Percentiles rank a stretch among this genome's conserved stretches.
phyloP scores from a whole-genome alignment of 2,329 filamentous ascomycete genomes.

The Ascochyta rabiei region DNA sequence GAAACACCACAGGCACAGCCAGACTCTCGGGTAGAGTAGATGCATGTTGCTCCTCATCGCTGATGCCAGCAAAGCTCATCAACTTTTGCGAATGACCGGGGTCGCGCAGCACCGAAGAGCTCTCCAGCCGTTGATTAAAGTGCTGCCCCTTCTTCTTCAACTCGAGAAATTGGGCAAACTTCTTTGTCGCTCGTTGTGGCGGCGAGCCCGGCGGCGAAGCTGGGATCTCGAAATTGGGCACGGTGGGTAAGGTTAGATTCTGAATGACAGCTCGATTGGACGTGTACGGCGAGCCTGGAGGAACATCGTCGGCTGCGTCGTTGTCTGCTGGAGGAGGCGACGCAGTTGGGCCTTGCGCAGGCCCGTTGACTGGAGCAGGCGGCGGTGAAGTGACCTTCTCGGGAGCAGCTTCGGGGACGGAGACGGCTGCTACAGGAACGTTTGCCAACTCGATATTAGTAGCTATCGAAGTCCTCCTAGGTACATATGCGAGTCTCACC shows the following conservation, averaged over 20 bases:
- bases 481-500: slow-evolving; percentile 46
- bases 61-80: slow-evolving; percentile 69
- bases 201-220: slow-evolving; percentile 68
- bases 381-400: slow-evolving; percentile 14
- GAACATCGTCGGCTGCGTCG: slow-evolving; percentile 22
- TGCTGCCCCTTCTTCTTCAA: slow-evolving; percentile 79
- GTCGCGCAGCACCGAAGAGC: slow-evolving; percentile 71
- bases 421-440: slow-evolving; percentile 23
- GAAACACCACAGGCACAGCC: slow-evolving; percentile 50
- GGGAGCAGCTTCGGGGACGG: slow-evolving; percentile 14
- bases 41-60: slow-evolving; percentile 65
- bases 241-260: slow-evolving; percentile 73
- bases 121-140: slow-evolving; percentile 76
- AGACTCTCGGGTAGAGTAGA: slow-evolving; percentile 58
- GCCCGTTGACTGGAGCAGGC: slow-evolving; percentile 29
- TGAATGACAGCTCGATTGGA: slow-evolving; percentile 68
- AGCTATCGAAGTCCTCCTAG: slow-evolving; percentile 50
- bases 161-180: slow-evolving; percentile 74
- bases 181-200: slow-evolving; percentile 60
- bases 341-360: slow-evolving; percentile 36
- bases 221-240: slow-evolving; percentile 76
- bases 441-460: slow-evolving; percentile 52
- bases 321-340: slow-evolving; percentile 27
- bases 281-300: slow-evolving; percentile 68
- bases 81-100: slow-evolving; percentile 75